Base-by-base conservation (phyloP, 108 stramenopile genomes). In the Nitzschia sp. region DNA sequence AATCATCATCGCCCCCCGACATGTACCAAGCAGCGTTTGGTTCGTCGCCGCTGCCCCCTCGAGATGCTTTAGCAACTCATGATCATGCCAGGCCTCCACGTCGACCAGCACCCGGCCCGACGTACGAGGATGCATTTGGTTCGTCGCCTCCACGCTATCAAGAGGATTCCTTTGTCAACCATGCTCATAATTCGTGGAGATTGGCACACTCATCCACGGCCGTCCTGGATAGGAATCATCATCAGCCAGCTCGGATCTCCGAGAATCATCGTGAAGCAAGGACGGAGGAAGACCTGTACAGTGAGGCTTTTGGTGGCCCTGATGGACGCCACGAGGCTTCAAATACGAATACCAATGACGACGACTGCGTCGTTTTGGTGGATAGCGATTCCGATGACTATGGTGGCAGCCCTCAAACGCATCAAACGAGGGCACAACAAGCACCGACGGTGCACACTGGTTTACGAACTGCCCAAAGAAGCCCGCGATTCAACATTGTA, bases 401-500 rank as follows among this genome's bases (percentile, higher is more conserved):
- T 22, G 48, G 19, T 4, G 21, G 9, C 19, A 8, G 19, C 8
- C 48, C 38, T 6, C 6, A 19, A 50, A 8, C 4, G 5, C 48
- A 50, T n/a, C 6, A 41, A 6, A 50, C 48, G 48, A 11, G 48
- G 19, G 16, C 17, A 50, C 48, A 50, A n/a, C 48, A 16, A 21
- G 16, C 48, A 50, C 48, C 48, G 21, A 25, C 30, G 9, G 29
- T 56, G 2, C 55, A 32, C 13, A 8, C 28, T 3, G 55, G 55
- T 5, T 30, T 56, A 4, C 55, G 29, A 6, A 36, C n/a, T 38
- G 11, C 35, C 3, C 38, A 3, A 3, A 13, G 3, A 21, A 58
- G 68, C 36, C 68, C 68, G 8, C 28, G 17, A 6, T 69, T 48
- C 45, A 69, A 69, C 45, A 48, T 48, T 58, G 57, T 53, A 2